Evolutionary conservation across 208 protist species (phyloP).

Genomic region (Trypanosoma conorhini): DNA sequence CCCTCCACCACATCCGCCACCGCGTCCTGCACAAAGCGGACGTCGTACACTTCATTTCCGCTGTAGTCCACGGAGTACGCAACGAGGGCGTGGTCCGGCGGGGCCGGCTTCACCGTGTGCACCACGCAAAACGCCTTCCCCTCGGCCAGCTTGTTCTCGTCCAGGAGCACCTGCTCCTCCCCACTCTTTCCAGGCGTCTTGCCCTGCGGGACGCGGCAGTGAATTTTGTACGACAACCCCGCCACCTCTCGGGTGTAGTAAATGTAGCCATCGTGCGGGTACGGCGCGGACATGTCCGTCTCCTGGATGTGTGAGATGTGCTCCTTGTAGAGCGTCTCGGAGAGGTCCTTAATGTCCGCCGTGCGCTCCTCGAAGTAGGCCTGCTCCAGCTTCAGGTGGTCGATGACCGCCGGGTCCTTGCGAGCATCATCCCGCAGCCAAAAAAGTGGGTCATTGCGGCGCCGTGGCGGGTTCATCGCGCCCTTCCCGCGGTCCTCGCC

Average conservation of each 20-base stretch:
- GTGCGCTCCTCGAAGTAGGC: constrained; percentile 72
- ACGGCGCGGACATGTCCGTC: constrained; percentile 77
- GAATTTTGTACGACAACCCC: constrained; percentile 86
- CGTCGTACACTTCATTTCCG: constrained; percentile 87
- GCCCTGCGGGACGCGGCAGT: constrained; percentile 69
- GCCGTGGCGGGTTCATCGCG: constrained; percentile 83
- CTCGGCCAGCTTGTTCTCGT: constrained; percentile 83
- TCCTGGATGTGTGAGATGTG: constrained; percentile 89
- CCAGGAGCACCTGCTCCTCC: constrained; percentile 78
- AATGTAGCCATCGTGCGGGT: constrained; percentile 56
- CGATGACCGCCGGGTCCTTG: constrained; percentile 74
- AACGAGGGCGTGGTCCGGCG: constrained; percentile 59
- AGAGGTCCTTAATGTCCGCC: constrained; percentile 54
- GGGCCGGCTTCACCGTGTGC: constrained; percentile 44
- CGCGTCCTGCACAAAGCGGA: constrained; percentile 51
- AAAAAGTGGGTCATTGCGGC: constrained; percentile 75
- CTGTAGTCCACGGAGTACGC: constrained; percentile 86
- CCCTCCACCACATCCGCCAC: constrained; percentile 56
- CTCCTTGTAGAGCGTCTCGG: constrained; percentile 76
- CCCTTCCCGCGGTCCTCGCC: constrained; percentile 83
- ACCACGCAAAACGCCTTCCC: constrained; percentile 84
- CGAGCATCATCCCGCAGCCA: constrained; percentile 86
- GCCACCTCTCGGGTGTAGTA: constrained; percentile 87
- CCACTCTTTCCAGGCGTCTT: constrained; percentile 43
- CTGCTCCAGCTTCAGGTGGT: constrained; percentile 80